Evolutionary conservation across 257 asterid genomes (phyloP).

Genomic region (Eustoma russellianum): DNA sequence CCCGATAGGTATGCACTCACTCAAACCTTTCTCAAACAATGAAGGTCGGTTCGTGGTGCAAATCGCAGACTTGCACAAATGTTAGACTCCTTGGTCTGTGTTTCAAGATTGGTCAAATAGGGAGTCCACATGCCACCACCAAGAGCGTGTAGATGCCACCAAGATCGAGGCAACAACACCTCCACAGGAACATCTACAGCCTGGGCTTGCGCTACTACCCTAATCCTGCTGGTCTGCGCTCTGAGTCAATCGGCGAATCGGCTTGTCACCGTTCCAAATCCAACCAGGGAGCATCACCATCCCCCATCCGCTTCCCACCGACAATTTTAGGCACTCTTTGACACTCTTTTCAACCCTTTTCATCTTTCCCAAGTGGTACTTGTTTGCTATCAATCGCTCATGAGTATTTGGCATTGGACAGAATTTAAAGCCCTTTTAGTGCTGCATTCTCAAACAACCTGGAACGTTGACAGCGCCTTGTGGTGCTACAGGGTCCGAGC

Average conservation of each 20-base stretch:
- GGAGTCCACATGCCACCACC: not conserved
- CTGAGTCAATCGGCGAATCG: not conserved
- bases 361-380: conserved; percentile 4
- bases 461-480: no score
- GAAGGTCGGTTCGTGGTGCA: no score
- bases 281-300: conserved; percentile 35
- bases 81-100: not conserved
- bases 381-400: conserved; percentile 33
- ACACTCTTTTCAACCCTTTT: conserved; percentile 10
- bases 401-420: no score
- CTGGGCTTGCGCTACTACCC: not conserved
- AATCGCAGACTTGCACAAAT: not conserved
- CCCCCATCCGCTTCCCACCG: conserved; percentile 47
- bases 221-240: not conserved
- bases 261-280: conserved; percentile 23
- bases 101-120: not conserved
- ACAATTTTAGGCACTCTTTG: conserved; percentile 28
- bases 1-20: no score
- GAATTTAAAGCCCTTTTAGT: no score
- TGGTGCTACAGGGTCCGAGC: no score
- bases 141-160: not conserved
- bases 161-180: not conserved
- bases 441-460: no score
- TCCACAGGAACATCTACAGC: no score
- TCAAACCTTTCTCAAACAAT: no score